These are phyloP conservation scores for Colletotrichum shisoi DNA, from an alignment of 2,329 filamentous ascomycete genomes.

Conservation along the genomic window DNA sequence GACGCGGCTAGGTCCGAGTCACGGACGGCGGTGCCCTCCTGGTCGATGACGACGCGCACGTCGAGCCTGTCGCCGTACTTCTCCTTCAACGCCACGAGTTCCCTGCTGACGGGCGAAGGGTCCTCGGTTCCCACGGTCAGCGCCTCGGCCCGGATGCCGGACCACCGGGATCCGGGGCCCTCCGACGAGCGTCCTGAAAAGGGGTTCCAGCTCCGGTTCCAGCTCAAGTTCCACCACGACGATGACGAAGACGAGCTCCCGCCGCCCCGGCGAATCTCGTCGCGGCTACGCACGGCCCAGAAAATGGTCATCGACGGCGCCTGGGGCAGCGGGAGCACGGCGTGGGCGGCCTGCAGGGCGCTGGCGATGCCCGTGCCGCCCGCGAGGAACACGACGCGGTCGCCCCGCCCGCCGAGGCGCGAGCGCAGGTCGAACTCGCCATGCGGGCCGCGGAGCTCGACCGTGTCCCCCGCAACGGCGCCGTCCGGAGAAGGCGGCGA, in stretches of 20 bases:
- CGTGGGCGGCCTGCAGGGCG: conserved; percentile 79
- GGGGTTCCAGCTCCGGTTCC: conserved; percentile 31
- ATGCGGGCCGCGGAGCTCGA: conserved; percentile 83
- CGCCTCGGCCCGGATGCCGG: conserved; percentile 41
- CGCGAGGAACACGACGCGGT: conserved; percentile 80
- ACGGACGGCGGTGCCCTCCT: conserved; percentile 74
- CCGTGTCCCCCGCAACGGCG: conserved; percentile 61
- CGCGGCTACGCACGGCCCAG: conserved; percentile 76
- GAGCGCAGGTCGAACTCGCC: conserved; percentile 66
- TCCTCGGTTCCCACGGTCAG: conserved; percentile 40
- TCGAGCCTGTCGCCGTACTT: conserved; percentile 64
- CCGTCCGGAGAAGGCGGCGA: conserved; percentile 40
- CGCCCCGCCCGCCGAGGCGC: conserved; percentile 46
- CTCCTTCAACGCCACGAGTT: conserved; percentile 69
- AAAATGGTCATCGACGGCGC: conserved; percentile 71
- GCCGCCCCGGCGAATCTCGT: conserved; percentile 55
- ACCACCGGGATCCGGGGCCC: neutral
- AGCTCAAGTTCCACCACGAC: no score
- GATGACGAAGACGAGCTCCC: conserved; percentile 30
- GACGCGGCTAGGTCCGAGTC: conserved; percentile 56
- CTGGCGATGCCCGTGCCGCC: conserved; percentile 93
- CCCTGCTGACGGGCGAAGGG: conserved; percentile 63
- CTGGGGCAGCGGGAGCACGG: conserved; percentile 68
- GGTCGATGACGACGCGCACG: conserved; percentile 82
- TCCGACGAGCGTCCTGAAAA: conserved; percentile 6